Percentiles rank a stretch among this genome's conserved stretches.
phyloP scores from a whole-genome alignment of 768 basidiomycete genomes.

The Serendipita indica region DNA sequence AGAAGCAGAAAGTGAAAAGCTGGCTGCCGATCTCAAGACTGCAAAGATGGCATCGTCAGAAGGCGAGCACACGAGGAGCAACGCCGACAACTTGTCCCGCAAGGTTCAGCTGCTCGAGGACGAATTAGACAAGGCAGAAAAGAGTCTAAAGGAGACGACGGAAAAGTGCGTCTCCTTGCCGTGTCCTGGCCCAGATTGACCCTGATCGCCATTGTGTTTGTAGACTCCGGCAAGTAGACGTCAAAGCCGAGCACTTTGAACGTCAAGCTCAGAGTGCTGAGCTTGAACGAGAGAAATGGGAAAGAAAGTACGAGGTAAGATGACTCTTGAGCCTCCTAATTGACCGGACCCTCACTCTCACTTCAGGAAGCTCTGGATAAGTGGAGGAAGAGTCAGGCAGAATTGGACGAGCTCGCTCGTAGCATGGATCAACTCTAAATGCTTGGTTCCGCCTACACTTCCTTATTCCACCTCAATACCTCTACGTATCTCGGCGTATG shows the following conservation, averaged over 20 bases:
- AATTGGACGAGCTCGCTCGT: constrained; percentile 68
- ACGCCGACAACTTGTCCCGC: constrained; percentile 55
- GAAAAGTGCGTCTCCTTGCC: constrained; percentile 63
- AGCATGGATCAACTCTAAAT: constrained; percentile 39
- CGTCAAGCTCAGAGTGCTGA: constrained; percentile 75
- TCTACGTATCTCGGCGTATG: not conserved
- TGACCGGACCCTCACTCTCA: not conserved
- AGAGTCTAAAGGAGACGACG: constrained; percentile 88
- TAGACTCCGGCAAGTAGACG: constrained; percentile 89
- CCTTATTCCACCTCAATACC: constrained; percentile 10
- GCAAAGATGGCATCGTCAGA: constrained; percentile 52
- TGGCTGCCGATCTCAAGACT: constrained; percentile 49
- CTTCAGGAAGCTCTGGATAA: constrained; percentile 55
- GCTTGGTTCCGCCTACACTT: constrained; percentile 13
- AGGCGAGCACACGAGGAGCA: constrained; percentile 51
- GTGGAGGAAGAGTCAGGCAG: constrained; percentile 56
- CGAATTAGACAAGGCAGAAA: constrained; percentile 90
- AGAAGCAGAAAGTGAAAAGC: constrained; percentile 54
- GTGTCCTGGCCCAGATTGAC: constrained; percentile 4
- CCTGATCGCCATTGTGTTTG: constrained; percentile 11
- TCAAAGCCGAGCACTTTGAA: constrained; percentile 98
- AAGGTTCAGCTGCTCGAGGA: constrained; percentile 90
- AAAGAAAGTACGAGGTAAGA: constrained; percentile 86
- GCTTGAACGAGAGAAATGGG: constrained; percentile 84
- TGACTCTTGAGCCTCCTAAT: not conserved